Base-by-base conservation (phyloP, 495 filamentous ascomycete genomes). In the Pyronema domesticum region DNA sequence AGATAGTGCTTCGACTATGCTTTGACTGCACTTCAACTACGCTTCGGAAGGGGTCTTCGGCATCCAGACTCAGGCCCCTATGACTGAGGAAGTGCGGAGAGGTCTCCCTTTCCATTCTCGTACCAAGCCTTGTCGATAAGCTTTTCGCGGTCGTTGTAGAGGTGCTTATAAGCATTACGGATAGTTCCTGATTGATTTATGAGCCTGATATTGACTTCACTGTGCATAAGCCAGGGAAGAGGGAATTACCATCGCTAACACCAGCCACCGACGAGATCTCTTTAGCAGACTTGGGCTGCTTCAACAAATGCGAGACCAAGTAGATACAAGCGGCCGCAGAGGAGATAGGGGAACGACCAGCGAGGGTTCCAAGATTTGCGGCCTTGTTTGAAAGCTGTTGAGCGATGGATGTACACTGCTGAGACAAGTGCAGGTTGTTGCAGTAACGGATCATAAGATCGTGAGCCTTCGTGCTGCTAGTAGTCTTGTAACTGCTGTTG, bases 281-380 rank as follows among this genome's bases (percentile, higher is more conserved):
- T 68, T 89, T 91, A 40, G 89, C 80, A 6, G 76, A 73, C 65
- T 82, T 83, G n/a, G 76, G 68, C 39, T 85, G 73, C 46, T 81
- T 85, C 75, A 89, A 81, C 17, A 95, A 72, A 63, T 86, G 76
- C 0, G 85, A 86, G 7, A 86, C 81, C 79, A 95, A 89, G 72
- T 91, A 96, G 67, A 98, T 95, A 67, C 86, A 94, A 40, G 89
- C 88, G 14, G 87, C 89, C 3, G 91, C 91, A 46, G 89, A 83
- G 6, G 91, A 95, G 37, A 96, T 77, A 7, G 91, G 91, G 40
- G 91, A 96, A 51, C 91, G 86, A 54, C 91, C 91, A 34, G 89
- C 89, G 42, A 96, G 75, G 30, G 84, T 79, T 42, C 82, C 84
- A 51, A 81, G 76, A 14, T 74, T 74, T 1, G 79, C 79, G 49